These are phyloP conservation scores for Evernia prunastri DNA, from an alignment of 495 filamentous ascomycete species.

Conservation along the genomic window DNA sequence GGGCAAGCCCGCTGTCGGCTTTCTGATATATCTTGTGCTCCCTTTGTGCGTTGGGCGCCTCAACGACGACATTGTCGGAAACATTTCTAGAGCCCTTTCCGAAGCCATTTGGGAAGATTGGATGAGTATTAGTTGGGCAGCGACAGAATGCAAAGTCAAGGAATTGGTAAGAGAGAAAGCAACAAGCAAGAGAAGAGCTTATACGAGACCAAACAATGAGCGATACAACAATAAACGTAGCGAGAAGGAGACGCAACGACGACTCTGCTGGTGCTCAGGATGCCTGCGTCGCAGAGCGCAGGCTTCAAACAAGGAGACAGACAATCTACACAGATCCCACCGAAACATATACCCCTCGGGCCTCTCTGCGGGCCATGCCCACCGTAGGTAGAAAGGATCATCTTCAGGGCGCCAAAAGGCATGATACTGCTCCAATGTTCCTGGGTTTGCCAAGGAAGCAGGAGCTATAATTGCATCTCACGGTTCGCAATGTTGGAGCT, in stretches of 20 bases:
- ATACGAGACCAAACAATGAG: background rate
- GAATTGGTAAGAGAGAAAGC: background rate
- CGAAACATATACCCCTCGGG: slow-evolving; percentile 9
- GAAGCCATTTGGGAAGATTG: background rate
- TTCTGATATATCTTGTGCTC: slow-evolving; percentile 16
- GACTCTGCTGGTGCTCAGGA: background rate
- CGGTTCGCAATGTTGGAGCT: slow-evolving; percentile 7
- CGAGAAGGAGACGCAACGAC: background rate
- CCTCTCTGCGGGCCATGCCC: background rate
- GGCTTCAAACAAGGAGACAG: slow-evolving; percentile 7
- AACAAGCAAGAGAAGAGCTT: background rate
- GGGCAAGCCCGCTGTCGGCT: slow-evolving; percentile 18
- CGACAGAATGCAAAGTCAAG: background rate
- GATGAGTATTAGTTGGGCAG: background rate
- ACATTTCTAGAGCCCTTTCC: background rate
- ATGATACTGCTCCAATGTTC: background rate
- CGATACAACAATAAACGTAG: background rate
- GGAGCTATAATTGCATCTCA: slow-evolving; percentile 17
- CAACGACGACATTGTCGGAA: slow-evolving; percentile 14
- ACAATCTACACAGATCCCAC: background rate
- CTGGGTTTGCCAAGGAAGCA: background rate
- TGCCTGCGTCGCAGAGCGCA: slow-evolving; percentile 8
- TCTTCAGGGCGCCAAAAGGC: slow-evolving; percentile 10
- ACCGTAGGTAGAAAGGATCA: background rate
- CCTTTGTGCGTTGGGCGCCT: slow-evolving; percentile 15